Evolutionary conservation across 352 stramenopile species (phyloP).

Genomic region (Phytophthora niederhauseri): DNA sequence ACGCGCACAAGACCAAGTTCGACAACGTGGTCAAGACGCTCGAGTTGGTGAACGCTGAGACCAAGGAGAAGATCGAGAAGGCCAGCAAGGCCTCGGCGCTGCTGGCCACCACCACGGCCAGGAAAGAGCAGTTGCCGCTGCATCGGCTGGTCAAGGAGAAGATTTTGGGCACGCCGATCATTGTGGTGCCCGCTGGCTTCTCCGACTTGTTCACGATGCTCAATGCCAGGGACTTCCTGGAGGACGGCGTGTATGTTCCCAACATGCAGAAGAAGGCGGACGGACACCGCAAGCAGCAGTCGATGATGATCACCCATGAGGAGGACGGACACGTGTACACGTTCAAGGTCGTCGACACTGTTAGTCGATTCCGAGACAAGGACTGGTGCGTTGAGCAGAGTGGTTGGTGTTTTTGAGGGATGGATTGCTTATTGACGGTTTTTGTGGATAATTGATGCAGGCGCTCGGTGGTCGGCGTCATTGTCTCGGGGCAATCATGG

Average conservation of each 20-base stretch:
- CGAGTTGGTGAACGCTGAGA: conserved; percentile 82
- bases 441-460: conserved; percentile 30
- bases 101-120: conserved; percentile 39
- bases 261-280: conserved; percentile 89
- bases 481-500: conserved; percentile 90
- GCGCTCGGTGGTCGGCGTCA: conserved; percentile 89
- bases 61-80: conserved; percentile 89
- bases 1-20: conserved; percentile 83
- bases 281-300: conserved; percentile 81
- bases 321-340: conserved; percentile 82
- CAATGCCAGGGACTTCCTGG: conserved; percentile 90
- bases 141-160: conserved; percentile 75
- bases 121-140: conserved; percentile 76
- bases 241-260: conserved; percentile 79
- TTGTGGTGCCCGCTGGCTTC: conserved; percentile 89
- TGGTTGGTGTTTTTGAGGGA: neutral
- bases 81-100: conserved; percentile 70
- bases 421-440: neutral
- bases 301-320: conserved; percentile 82
- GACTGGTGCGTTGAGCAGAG: conserved; percentile 66
- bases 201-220: conserved; percentile 91
- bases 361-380: conserved; percentile 84
- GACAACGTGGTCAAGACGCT: conserved; percentile 83
- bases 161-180: conserved; percentile 89
- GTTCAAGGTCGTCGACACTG: conserved; percentile 92